A percentile compares a stretch with the other conserved stretches of the same genome.
These are phyloP conservation scores for Avena eriantha DNA, from an alignment of 176 grass and related monocot genomes.

Conservation along the genomic window DNA sequence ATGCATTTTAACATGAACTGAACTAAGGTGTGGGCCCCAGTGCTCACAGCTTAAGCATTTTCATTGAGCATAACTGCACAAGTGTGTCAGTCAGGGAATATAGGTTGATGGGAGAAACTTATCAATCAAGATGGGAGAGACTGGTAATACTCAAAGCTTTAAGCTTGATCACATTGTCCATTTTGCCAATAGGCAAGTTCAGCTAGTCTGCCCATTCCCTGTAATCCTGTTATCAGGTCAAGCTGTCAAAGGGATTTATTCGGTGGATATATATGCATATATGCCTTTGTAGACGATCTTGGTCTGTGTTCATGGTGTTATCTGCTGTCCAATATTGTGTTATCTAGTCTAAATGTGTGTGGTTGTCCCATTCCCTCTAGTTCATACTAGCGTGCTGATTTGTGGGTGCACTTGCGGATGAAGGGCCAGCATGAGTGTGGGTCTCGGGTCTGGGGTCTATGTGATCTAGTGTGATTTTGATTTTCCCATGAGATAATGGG, in stretches of 20 bases:
- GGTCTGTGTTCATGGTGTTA: neutral
- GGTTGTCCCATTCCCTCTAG: neutral
- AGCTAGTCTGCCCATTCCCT: neutral
- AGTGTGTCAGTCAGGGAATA: neutral
- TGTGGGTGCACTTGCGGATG: neutral
- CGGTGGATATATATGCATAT: neutral
- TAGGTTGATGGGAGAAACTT: neutral
- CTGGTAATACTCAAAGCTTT: neutral
- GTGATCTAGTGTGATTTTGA: neutral
- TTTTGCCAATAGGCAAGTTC: constrained; percentile 4
- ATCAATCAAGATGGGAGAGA: neutral
- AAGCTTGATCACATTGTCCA: neutral
- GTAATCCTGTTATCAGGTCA: neutral
- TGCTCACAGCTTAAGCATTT: neutral
- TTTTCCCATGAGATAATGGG: neutral
- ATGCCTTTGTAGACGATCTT: neutral
- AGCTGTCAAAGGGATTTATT: neutral
- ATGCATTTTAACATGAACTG: neutral
- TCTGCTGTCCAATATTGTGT: neutral
- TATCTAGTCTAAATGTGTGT: neutral
- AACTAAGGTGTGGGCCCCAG: neutral
- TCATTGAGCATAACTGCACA: neutral
- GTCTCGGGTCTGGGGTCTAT: neutral
- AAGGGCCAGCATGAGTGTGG: neutral
- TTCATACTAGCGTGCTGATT: neutral